Base-by-base conservation (phyloP, 2,329 filamentous ascomycete species). In the Atkinsonella hypoxylon region DNA sequence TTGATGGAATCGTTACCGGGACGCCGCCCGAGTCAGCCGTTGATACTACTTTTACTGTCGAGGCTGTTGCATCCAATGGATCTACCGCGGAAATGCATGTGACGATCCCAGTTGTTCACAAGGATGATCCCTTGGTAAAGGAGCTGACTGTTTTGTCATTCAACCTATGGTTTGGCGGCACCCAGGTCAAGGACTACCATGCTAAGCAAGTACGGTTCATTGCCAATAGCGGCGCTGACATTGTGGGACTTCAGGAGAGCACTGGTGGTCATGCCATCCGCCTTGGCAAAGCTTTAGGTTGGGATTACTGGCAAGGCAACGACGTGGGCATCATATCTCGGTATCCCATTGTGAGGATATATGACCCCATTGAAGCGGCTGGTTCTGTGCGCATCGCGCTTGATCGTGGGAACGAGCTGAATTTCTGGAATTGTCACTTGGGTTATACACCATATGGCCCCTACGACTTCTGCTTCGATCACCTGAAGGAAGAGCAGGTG, bases 131-230 rank as follows among this genome's bases (percentile, higher is more conserved):
- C 5, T 61, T 72, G 2, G 58, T 71, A 1, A 58, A 63, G 10
- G 47, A 64, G 22, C 56, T 71, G 34, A 60, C 59, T 40, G 62
- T 71, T 12, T 56, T 71, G 46, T 61, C 65, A 4, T 65, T 62
- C 51, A 72, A 72, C 57, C 58, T 72, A 48, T 72, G 70, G 70
- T 56, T 62, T 40, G 66, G 67, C 6, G 68, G 68, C 26, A 62
- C 61, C 1, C 50, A 58, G 6, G 63, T 70, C n/a, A 62, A 62
- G 42, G 53, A 65, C 56, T 69, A 66, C 53, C 66, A 69, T 49
- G 58, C 60, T 36, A 71, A 71, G 58, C 67, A 70, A 51, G 56
- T 70, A 12, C 57, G 55, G 1, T 69, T 67, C 57, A 58, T 70
- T 6, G 55, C 57, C 17, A 55, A 57, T 1, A 58, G 47, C 7